phyloP scores from a whole-genome alignment of 2,329 filamentous ascomycete genomes.

The Pyrenochaeta sp. region DNA sequence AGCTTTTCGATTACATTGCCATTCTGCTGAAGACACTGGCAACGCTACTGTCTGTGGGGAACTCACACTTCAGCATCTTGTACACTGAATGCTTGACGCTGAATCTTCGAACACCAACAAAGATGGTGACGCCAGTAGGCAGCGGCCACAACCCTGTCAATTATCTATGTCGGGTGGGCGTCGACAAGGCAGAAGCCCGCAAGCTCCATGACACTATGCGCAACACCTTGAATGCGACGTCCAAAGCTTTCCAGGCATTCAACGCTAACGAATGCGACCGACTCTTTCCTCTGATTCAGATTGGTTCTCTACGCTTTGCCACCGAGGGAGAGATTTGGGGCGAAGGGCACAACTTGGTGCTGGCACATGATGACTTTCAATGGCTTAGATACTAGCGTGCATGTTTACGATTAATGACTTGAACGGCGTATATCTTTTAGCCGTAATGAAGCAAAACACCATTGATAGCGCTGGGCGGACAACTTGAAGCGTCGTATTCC shows the following conservation, averaged over 20 bases:
- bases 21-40: slow-evolving; percentile 40
- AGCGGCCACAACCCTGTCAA: slow-evolving; percentile 21
- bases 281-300: slow-evolving; percentile 38
- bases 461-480: too few species aligned
- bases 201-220: slow-evolving; percentile 35
- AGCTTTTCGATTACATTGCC: slow-evolving; percentile 43
- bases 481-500: too few species aligned
- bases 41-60: slow-evolving; percentile 30
- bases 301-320: slow-evolving; percentile 36
- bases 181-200: slow-evolving; percentile 27
- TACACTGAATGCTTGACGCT: slow-evolving; percentile 38
- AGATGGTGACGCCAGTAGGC: slow-evolving; percentile 17
- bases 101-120: slow-evolving; percentile 40
- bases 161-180: slow-evolving; percentile 24
- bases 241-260: slow-evolving; percentile 35
- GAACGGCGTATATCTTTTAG: too few species aligned
- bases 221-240: slow-evolving; percentile 35
- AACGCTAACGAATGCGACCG: slow-evolving; percentile 31
- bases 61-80: slow-evolving; percentile 29
- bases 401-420: not conserved
- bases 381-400: slow-evolving; percentile 33
- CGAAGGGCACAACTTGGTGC: slow-evolving; percentile 39
- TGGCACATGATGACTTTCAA: slow-evolving; percentile 41
- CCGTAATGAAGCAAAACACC: too few species aligned
- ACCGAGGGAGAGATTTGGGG: slow-evolving; percentile 38